Conservation (phyloP, 2,329 filamentous ascomycete species). For the Chaetomium globosum region DNA sequence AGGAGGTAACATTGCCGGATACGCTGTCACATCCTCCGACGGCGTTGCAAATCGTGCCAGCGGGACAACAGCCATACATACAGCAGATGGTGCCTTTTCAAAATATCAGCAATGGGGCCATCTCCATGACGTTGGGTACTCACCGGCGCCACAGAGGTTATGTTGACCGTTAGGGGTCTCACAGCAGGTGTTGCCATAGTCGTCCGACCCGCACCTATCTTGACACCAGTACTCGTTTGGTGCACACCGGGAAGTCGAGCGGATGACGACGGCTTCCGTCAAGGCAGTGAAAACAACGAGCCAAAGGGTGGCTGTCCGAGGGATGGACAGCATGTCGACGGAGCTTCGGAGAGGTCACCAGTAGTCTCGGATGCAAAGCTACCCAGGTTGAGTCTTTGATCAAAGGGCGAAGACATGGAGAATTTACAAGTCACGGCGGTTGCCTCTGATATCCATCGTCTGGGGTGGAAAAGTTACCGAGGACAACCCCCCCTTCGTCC, state of each 20-base stretch:
- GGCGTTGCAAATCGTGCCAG: conserved; percentile 3
- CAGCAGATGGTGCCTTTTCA: background rate
- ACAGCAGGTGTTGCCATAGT: conserved; percentile 17
- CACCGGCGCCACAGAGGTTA: conserved; percentile 19
- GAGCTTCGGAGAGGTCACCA: no score
- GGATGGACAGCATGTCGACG: background rate
- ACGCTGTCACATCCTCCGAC: conserved; percentile 5
- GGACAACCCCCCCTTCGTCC: no score
- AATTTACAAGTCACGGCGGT: no score
- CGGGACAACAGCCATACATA: conserved; percentile 3
- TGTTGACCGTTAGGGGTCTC: conserved; percentile 18
- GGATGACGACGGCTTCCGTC: conserved; percentile 2
- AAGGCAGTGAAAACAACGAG: background rate
- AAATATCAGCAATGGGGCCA: no score
- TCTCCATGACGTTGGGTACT: background rate
- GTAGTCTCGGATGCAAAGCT: no score
- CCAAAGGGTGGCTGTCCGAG: background rate
- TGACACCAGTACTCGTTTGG: conserved; percentile 22
- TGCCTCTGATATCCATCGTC: no score
- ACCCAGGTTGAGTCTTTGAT: no score
- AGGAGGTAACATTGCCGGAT: background rate
- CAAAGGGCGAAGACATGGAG: no score
- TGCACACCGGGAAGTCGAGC: conserved; percentile 4
- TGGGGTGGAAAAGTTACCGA: no score
- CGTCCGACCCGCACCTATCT: conserved; percentile 17